These are phyloP conservation scores for Meira miltonrushii DNA, from an alignment of 1,284 basidiomycete genomes.

Conservation along the genomic window DNA sequence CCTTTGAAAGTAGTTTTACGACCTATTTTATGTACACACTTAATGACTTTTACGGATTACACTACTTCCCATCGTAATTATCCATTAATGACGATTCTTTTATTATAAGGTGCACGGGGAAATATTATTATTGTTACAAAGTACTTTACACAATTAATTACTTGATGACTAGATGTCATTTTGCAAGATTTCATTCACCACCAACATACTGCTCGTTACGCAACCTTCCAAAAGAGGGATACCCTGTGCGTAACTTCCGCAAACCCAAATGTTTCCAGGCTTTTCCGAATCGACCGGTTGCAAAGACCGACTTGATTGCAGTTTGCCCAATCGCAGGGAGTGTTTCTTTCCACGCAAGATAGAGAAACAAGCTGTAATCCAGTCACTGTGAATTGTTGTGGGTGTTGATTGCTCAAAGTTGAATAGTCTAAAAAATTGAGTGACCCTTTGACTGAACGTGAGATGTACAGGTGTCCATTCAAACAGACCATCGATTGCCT, in stretches of 20 bases:
- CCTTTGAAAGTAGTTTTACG: no score
- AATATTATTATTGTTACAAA: neutral
- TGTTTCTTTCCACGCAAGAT: neutral
- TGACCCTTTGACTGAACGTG: no score
- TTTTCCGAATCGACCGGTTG: neutral
- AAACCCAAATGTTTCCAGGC: constrained; percentile 23
- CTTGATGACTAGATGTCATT: neutral
- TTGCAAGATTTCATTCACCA: constrained; percentile 12
- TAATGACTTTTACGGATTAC: no score
- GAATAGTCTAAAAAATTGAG: no score
- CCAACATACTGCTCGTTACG: constrained; percentile 22
- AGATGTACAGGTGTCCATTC: neutral
- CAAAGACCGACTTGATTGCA: neutral
- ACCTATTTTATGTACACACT: no score
- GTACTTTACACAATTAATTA: neutral
- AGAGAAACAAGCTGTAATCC: neutral
- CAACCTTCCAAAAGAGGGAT: constrained; percentile 34
- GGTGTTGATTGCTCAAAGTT: no score
- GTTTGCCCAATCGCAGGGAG: neutral
- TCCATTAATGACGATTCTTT: no score
- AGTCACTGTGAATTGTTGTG: no score
- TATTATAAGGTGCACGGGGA: no score
- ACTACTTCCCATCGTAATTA: no score
- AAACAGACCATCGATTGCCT: constrained; percentile 19
- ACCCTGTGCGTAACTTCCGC: constrained; percentile 29